Conservation (phyloP, 495 filamentous ascomycete species). For the Cairneyella variabilis region DNA sequence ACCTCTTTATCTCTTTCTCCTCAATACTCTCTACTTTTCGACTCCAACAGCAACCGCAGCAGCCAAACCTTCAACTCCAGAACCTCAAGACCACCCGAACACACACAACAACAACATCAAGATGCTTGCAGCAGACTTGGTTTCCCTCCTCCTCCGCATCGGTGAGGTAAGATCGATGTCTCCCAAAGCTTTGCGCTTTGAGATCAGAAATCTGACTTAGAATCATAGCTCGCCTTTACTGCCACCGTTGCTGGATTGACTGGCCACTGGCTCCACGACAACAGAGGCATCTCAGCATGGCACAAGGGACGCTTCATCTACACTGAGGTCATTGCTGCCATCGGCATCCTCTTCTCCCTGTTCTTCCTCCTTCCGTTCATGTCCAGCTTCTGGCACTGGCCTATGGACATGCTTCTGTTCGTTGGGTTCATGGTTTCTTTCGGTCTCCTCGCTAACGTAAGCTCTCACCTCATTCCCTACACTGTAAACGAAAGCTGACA, state of each 20-base stretch:
- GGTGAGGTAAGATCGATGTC: conserved; percentile 20
- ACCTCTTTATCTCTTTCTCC: not conserved
- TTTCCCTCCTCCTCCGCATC: conserved; percentile 45
- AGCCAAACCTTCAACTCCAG: not conserved
- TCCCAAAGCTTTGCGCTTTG: not conserved
- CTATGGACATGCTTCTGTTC: conserved; percentile 47
- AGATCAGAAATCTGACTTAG: conserved; percentile 1
- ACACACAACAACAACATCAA: conserved; percentile 2
- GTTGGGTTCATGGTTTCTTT: conserved; percentile 52
- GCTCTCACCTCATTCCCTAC: not conserved
- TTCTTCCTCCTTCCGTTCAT: conserved; percentile 55
- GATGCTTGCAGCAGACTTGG: conserved; percentile 38
- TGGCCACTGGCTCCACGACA: conserved; percentile 45
- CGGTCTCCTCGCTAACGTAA: conserved; percentile 45
- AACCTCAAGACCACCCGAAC: not conserved
- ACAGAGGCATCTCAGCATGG: conserved; percentile 28
- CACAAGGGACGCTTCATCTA: conserved; percentile 53
- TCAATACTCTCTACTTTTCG: not conserved
- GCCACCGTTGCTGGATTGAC: conserved; percentile 53
- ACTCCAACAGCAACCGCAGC: not conserved
- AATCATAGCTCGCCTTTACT: conserved; percentile 33
- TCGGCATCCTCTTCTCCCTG: conserved; percentile 48
- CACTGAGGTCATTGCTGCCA: conserved; percentile 52
- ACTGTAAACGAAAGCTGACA: not conserved
- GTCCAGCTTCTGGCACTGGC: conserved; percentile 31